These are phyloP conservation scores for Trichoderma gracile DNA, from an alignment of 2,329 filamentous ascomycete species.

Conservation along the genomic window DNA sequence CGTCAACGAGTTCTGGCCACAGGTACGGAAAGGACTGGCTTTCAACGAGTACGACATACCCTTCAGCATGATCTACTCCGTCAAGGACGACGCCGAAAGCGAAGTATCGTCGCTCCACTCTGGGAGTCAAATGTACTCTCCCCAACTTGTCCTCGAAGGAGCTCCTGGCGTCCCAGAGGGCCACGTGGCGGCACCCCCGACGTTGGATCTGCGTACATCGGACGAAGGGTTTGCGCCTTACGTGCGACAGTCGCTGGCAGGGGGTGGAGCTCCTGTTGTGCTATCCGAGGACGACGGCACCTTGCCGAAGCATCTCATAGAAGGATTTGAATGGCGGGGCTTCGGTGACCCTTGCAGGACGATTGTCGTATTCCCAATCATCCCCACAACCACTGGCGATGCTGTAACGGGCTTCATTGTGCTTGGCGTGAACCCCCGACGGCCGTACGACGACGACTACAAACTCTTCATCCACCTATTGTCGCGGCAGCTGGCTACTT, in stretches of 20 bases:
- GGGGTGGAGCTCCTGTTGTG: conserved; percentile 64
- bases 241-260: conserved; percentile 72
- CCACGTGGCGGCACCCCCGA: conserved; percentile 60
- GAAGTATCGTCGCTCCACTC: conserved; percentile 73
- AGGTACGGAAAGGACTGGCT: conserved; percentile 67
- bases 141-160: conserved; percentile 69
- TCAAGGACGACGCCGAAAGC: conserved; percentile 69
- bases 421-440: conserved; percentile 73
- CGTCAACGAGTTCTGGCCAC: conserved; percentile 71
- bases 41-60: conserved; percentile 76
- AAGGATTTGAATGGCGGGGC: conserved; percentile 68
- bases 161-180: conserved; percentile 66
- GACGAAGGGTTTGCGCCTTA: conserved; percentile 74
- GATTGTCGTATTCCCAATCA: conserved; percentile 75
- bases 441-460: conserved; percentile 80
- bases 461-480: conserved; percentile 74
- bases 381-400: conserved; percentile 71
- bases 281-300: conserved; percentile 67
- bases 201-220: conserved; percentile 68
- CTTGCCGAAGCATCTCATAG: conserved; percentile 63
- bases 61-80: conserved; percentile 75
- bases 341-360: conserved; percentile 70
- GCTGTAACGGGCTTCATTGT: conserved; percentile 75
- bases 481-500: conserved; percentile 74
- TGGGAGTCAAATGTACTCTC: conserved; percentile 60